Evolutionary conservation across 495 filamentous ascomycete species (phyloP), one percentile per base, ranked within the genome.

Genomic region (Aspergillus cavernicola): DNA sequence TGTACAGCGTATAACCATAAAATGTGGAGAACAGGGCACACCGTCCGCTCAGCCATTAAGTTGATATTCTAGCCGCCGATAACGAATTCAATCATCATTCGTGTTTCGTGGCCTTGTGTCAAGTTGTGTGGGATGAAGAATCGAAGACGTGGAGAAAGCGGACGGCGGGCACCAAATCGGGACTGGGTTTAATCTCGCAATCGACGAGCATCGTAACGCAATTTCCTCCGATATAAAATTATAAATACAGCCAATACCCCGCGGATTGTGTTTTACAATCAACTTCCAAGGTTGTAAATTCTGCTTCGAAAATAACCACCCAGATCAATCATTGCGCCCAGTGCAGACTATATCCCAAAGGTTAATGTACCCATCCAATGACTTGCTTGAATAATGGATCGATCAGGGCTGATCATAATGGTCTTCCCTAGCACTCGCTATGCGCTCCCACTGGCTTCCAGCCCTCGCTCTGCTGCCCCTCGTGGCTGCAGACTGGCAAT

Each of bases 341-440:
- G 49, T 52, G 49, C 49, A 52, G 49, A 52, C 15, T 52, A 52
- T 43, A 35, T 32, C 32, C 38, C 65, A 62, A 78, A 81, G 76
- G 78, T 81, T 76, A 79, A 81, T 81, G 78, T 80, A 80, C 75
- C 76, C 75, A 65, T 68, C 57, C 62, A 52, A 42, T 43, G 28
- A 52, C 65, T 38, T 16, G 3, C n/a, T 23, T 36, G 63, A 48
- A 66, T 26, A 22, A 70, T 69, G 58, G 50, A 61, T 47, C 50
- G 54, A 56, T 62, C 52, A 55, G 60, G 58, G 66, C 78, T 81
- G 65, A 79, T 73, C 66, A 60, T 53, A 40, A 54, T 66, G 66
- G 49, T 53, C 16, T 43, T 32, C 12, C 50, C 31, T 50, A 60
- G 58, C 48, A 56, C 43, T 35, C 42, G 46, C 35, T 19, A 55